Percentiles rank a stretch among this genome's conserved stretches.
Evolutionary conservation across 257 asterid species (phyloP).

Genomic region (Solanum megistacrolobum): DNA sequence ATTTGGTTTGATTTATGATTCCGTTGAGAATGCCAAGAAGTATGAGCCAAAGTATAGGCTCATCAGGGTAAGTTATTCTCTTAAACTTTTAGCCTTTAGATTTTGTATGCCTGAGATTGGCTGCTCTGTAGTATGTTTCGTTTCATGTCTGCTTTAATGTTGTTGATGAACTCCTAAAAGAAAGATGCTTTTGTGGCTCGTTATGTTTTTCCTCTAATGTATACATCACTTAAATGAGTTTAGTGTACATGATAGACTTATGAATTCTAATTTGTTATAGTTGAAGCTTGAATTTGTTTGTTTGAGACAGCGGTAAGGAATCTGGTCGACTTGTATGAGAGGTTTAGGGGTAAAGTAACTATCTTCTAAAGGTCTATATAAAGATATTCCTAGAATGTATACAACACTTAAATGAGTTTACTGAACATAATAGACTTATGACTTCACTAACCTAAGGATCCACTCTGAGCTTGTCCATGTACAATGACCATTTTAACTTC

Average conservation of each 20-base stretch:
- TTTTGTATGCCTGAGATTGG: not conserved
- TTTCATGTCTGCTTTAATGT: not conserved
- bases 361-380: not conserved
- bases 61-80: conserved; percentile 6
- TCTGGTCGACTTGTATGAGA: not conserved
- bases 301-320: not conserved
- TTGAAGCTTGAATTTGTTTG: not conserved
- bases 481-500: not conserved
- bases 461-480: not conserved
- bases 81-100: not conserved
- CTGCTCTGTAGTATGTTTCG: not conserved
- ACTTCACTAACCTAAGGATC: not conserved
- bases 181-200: not conserved
- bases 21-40: conserved; percentile 15
- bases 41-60: conserved; percentile 15
- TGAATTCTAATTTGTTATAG: not conserved
- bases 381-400: not conserved
- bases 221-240: not conserved
- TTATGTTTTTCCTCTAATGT: not conserved
- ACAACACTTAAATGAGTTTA: not conserved
- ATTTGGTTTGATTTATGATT: conserved; percentile 11
- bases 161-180: not conserved
- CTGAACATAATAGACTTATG: not conserved
- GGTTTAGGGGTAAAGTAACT: not conserved
- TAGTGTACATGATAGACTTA: not conserved